phyloP scores from a whole-genome alignment of 1,284 basidiomycete species.

The Mycosarcoma maydis region DNA sequence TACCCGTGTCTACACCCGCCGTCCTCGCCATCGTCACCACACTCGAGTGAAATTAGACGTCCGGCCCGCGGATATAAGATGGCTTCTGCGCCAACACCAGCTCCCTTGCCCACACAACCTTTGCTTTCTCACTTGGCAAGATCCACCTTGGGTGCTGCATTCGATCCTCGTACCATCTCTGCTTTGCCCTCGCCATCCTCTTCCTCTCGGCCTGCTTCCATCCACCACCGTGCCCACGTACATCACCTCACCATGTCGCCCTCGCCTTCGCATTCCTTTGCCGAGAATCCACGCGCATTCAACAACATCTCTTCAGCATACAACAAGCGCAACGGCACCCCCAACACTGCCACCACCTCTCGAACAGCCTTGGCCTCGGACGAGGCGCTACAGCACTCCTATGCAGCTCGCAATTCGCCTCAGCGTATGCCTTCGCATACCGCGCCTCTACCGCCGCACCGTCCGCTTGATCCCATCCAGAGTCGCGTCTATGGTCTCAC shows the following conservation, averaged over 20 bases:
- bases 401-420: slow-evolving; percentile 8
- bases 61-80: slow-evolving; percentile 36
- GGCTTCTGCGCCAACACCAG: slow-evolving; percentile 32
- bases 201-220: slow-evolving; percentile 4
- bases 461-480: slow-evolving; percentile 8
- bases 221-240: slow-evolving; percentile 8
- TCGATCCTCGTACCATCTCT: slow-evolving; percentile 31
- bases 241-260: slow-evolving; percentile 23
- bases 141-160: slow-evolving; percentile 14
- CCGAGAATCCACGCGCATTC: slow-evolving; percentile 23
- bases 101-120: slow-evolving; percentile 17
- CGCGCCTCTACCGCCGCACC: slow-evolving; percentile 4
- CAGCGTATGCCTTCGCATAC: slow-evolving; percentile 22
- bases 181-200: slow-evolving; percentile 7
- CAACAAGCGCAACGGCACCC: slow-evolving; percentile 35
- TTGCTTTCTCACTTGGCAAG: slow-evolving; percentile 21
- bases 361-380: slow-evolving; percentile 13
- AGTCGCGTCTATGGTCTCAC: slow-evolving; percentile 47
- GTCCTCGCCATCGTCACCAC: no score
- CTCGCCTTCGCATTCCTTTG: slow-evolving; percentile 19
- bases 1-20: no score
- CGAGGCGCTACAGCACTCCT: slow-evolving; percentile 10
- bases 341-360: slow-evolving; percentile 12
- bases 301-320: slow-evolving; percentile 36
- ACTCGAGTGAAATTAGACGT: no score